Base-by-base conservation (phyloP, 331 rosid species). In the Cucumis variabilis region DNA sequence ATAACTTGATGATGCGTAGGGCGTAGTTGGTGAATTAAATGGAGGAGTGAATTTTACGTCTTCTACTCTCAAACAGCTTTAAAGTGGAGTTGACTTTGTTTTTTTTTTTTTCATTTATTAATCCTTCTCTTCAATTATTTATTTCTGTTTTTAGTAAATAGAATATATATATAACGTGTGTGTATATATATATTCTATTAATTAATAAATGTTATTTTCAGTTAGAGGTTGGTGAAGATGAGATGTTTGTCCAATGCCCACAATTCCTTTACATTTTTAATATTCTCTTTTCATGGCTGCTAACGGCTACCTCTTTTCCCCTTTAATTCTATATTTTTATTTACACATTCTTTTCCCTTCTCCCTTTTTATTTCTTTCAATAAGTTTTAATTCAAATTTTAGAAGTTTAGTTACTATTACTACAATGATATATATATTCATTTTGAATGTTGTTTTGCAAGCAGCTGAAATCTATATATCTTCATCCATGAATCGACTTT, bases 11-110 rank as follows among this genome's bases (percentile, higher is more conserved):
- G 77, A 72, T 28, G 78, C 17, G 51, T 9, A 41, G 19, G 58
- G 23, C 82, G 82, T 44, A 44, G 82, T 75, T 75, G 82, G 82
- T 75, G 82, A 75, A 75, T 44, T 41, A 25, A 75, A 46, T 44
- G 58, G 30, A 37, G 27, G 81, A 75, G 82, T 44, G 58, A 21
- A 44, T 37, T 75, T 75, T 75, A 75, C 82, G 82, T 75, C 77
- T 75, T 75, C 13, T 21, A 11, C 10, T 75, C 14, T 75, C 82
- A 37, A 23, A 44, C 60, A 75, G 11, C 82, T 75, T 75, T 75
- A 37, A 75, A 75, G 82, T 75, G 20, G 82, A 44, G 58, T 75
- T 75, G 82, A 75, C 58, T 75, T 75, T 21, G 11, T 44, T 75
- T 75, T 72, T 75, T 11, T 10, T 74, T 74, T 58, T 0, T 23